These are phyloP conservation scores for Brassica balearica DNA, from an alignment of 441 rosid species.

Conservation along the genomic window DNA sequence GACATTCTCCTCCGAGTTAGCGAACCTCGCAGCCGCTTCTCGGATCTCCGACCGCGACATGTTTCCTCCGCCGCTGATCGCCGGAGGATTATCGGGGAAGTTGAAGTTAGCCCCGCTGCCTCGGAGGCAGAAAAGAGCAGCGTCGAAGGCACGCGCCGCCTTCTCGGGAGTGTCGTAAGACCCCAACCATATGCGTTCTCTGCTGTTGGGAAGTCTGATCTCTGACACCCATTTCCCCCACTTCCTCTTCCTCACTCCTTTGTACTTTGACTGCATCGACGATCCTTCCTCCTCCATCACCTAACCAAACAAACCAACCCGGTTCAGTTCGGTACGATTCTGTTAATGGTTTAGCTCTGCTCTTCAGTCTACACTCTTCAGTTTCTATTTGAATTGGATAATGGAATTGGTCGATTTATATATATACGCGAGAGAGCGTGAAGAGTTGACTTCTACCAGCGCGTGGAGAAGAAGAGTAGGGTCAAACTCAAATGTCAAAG, in stretches of 20 bases:
- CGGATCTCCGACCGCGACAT: slow-evolving; percentile 64
- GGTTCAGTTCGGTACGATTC: slow-evolving; percentile 1
- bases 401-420: slow-evolving; percentile 13
- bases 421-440: slow-evolving; percentile 9
- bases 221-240: slow-evolving; percentile 97
- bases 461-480: slow-evolving; percentile 19
- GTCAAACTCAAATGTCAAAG: slow-evolving; percentile 30
- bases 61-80: slow-evolving; percentile 41
- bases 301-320: background rate
- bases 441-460: slow-evolving; percentile 33
- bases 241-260: slow-evolving; percentile 85
- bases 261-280: slow-evolving; percentile 55
- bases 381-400: slow-evolving; percentile 17
- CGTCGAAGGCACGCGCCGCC: slow-evolving; percentile 93
- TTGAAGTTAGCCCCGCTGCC: slow-evolving; percentile 69
- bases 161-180: slow-evolving; percentile 70
- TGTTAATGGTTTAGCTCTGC: background rate
- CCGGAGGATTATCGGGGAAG: slow-evolving; percentile 73
- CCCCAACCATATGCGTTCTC: slow-evolving; percentile 87
- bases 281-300: slow-evolving; percentile 28
- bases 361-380: slow-evolving; percentile 9
- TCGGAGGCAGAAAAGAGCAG: slow-evolving; percentile 75
- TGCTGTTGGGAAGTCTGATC: slow-evolving; percentile 80
- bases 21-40: slow-evolving; percentile 62
- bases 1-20: slow-evolving; percentile 50